These are phyloP conservation scores for Talaromyces sp. DNA, from an alignment of 2,329 filamentous ascomycete genomes.

Conservation along the genomic window DNA sequence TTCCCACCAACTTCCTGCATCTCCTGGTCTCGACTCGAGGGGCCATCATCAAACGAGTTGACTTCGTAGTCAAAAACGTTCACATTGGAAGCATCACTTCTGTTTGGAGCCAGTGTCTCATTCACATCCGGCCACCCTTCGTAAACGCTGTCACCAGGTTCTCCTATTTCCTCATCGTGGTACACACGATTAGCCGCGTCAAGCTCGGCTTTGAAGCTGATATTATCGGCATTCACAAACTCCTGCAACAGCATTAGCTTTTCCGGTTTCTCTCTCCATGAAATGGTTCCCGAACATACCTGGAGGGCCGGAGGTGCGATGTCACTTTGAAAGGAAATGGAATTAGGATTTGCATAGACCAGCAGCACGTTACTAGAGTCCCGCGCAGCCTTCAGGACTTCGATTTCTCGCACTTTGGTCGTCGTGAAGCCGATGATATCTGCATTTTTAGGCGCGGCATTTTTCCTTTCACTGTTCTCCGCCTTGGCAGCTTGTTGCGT, in stretches of 20 bases:
- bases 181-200: conserved; percentile 19
- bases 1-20: conserved; percentile 18
- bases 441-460: conserved; percentile 20
- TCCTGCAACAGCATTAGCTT: conserved; percentile 20
- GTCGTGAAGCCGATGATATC: conserved; percentile 38
- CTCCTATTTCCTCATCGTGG: conserved; percentile 8
- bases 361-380: conserved; percentile 52
- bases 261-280: neutral
- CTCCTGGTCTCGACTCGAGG: conserved; percentile 24
- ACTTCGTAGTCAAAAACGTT: conserved; percentile 39
- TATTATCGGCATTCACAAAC: conserved; percentile 50
- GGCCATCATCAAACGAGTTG: conserved; percentile 31
- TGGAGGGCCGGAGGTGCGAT: conserved; percentile 32
- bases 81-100: conserved; percentile 16
- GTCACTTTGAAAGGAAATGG: conserved; percentile 30
- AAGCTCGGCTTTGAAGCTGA: conserved; percentile 34
- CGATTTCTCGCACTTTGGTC: conserved; percentile 44
- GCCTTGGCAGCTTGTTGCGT: conserved; percentile 24
- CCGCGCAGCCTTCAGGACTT: conserved; percentile 52
- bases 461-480: conserved; percentile 12
- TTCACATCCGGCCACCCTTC: conserved; percentile 10
- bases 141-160: conserved; percentile 4
- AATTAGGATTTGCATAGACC: conserved; percentile 55
- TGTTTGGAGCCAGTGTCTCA: conserved; percentile 1
- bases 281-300: conserved; percentile 20